phyloP scores from a whole-genome alignment of 306 rosid genomes.

The Cucumis sativus region Cucumber_9930_V3 NC_026659.2:19691501-19692000 shows the following conservation, averaged over 20 bases:
- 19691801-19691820: neutral
- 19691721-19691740: neutral
- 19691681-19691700: neutral
- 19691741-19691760: neutral
- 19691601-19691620: neutral
- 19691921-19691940: conserved; percentile 67
- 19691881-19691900: neutral
- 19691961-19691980: conserved; percentile 73
- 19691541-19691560: neutral
- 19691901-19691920: conserved; percentile 13
- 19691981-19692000: conserved; percentile 84
- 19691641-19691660: neutral
- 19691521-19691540: neutral
- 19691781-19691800: neutral
- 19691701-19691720: neutral
- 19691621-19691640: neutral
- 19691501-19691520: neutral
- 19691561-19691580: neutral
- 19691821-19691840: neutral
- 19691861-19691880: neutral
- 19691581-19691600: neutral
- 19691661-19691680: neutral
- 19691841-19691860: neutral
- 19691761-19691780: neutral
- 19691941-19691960: conserved; percentile 78